A percentile compares a stretch with the other conserved stretches of the same genome.
phyloP scores from a whole-genome alignment of 768 basidiomycete genomes.

The Suillus ampliporus region DNA sequence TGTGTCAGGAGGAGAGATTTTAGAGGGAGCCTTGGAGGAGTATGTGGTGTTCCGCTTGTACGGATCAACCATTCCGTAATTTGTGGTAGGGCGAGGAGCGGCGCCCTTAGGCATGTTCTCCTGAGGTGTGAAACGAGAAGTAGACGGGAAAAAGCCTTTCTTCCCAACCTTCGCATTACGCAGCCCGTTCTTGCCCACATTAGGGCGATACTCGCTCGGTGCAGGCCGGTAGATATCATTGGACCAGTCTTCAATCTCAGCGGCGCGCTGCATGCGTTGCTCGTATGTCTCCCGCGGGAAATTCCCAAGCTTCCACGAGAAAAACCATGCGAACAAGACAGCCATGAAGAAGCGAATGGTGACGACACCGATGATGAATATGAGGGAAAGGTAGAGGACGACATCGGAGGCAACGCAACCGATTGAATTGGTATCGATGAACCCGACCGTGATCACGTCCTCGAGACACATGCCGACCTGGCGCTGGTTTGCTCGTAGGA shows the following conservation, averaged over 20 bases:
- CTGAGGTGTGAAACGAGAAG: conserved; percentile 77
- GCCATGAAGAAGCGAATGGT: conserved; percentile 96
- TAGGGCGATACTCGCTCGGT: conserved; percentile 89
- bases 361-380: conserved; percentile 98
- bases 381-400: conserved; percentile 92
- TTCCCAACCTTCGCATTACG: conserved; percentile 53
- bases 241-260: conserved; percentile 96
- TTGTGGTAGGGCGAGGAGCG: conserved; percentile 61
- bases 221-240: conserved; percentile 95
- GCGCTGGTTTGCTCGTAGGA: conserved; percentile 74
- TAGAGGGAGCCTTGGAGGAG: conserved; percentile 44
- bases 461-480: conserved; percentile 80
- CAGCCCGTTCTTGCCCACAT: conserved; percentile 76
- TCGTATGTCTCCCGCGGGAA: conserved; percentile 94
- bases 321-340: conserved; percentile 97
- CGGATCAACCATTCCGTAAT: conserved; percentile 70
- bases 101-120: conserved; percentile 61
- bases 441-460: conserved; percentile 88
- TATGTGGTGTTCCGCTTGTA: conserved; percentile 68
- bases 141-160: conserved; percentile 68
- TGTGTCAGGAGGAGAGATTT: conserved; percentile 75
- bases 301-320: conserved; percentile 92
- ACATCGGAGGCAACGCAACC: conserved; percentile 96
- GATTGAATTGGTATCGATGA: conserved; percentile 92
- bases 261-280: conserved; percentile 86